Base-by-base conservation (phyloP, 768 basidiomycete genomes). In the Rubroboletus pulcherrimus region DNA sequence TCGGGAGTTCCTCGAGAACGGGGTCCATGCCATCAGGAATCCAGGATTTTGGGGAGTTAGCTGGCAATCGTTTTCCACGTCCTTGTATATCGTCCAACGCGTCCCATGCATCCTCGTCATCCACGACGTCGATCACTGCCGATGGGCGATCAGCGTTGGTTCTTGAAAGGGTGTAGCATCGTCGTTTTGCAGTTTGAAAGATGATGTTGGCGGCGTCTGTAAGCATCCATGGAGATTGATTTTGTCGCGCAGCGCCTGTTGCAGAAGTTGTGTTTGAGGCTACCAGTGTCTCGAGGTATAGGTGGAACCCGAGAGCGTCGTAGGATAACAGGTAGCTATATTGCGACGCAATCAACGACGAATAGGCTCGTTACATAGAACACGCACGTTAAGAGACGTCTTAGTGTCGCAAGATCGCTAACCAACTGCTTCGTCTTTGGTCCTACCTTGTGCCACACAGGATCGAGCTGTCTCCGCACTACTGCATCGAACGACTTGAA, bases 371-470 rank as follows among this genome's bases (percentile, higher is more conserved):
- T 47, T 5, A 11, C 31, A 31, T n/a, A 3, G 26, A 26, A 53
- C 8, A 71, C 88, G 57, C 63, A 93, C 91, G 78, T 78, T 41
- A 98, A 82, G 5, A 98, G 80, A 43, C 87, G 84, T 1, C 97
- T 81, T 1, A 99, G 78, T 2, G 86, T 88, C 0, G 89, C 85
- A 17, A 99, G 81, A 68, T 98, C 96, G 49, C 78, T 82, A 9
- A 98, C 93, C 11, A 98, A 82, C 57, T 94, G 91, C 63, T 91
- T 93, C 5, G 95, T 98, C 57, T 83, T 87, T 1, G 91, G 86
- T 0, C 93, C 93, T 29, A 96, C 95, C 73, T 93, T 92, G 71
- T 98, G 94, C 96, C 97, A 98, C 7, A 97, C 88, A 0, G 93
- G 81, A 69, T 97, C 93, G 8, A 98, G 81, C 64, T 95, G 93